Evolutionary conservation across 345 rosid genomes (phyloP).

Genomic region (Atalantia buxifolia): DNA sequence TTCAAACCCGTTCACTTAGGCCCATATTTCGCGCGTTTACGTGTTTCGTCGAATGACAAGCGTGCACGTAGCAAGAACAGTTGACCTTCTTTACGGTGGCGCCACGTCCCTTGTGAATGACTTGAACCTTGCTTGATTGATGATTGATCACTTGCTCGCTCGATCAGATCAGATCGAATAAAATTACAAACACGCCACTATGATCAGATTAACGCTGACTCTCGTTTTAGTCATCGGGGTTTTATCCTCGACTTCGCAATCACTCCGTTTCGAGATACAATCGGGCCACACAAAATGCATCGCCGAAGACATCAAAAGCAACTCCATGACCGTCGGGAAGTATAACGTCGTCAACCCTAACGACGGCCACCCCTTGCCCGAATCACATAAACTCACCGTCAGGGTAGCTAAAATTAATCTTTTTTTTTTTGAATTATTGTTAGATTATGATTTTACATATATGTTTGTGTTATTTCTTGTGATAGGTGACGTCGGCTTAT

Average conservation of each 20-base stretch:
- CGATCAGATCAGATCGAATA: neutral
- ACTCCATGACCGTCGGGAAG: conserved; percentile 87
- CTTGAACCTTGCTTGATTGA: too few relatives aligned
- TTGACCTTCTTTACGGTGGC: conserved; percentile 5
- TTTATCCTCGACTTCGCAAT: conserved; percentile 28
- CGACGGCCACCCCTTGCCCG: conserved; percentile 68
- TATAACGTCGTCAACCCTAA: conserved; percentile 67
- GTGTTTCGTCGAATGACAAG: conserved; percentile 26
- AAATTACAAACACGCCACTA: conserved; percentile 18
- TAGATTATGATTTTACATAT: neutral
- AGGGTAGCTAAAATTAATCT: conserved; percentile 34
- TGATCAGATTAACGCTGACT: conserved; percentile 5
- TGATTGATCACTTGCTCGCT: neutral
- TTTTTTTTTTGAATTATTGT: too few relatives aligned
- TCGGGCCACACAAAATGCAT: conserved; percentile 88
- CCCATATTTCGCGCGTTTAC: conserved; percentile 7
- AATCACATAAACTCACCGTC: conserved; percentile 66
- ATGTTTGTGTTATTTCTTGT: neutral
- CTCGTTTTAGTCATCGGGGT: conserved; percentile 18
- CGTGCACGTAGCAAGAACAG: conserved; percentile 26
- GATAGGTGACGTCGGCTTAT: conserved; percentile 74
- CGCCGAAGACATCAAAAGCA: conserved; percentile 80
- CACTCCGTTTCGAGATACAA: conserved; percentile 71
- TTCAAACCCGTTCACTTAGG: neutral
- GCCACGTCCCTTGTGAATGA: neutral